These are phyloP conservation scores for Fusarium oligoseptatum DNA, from an alignment of 2,329 filamentous ascomycete genomes.

Conservation along the genomic window DNA sequence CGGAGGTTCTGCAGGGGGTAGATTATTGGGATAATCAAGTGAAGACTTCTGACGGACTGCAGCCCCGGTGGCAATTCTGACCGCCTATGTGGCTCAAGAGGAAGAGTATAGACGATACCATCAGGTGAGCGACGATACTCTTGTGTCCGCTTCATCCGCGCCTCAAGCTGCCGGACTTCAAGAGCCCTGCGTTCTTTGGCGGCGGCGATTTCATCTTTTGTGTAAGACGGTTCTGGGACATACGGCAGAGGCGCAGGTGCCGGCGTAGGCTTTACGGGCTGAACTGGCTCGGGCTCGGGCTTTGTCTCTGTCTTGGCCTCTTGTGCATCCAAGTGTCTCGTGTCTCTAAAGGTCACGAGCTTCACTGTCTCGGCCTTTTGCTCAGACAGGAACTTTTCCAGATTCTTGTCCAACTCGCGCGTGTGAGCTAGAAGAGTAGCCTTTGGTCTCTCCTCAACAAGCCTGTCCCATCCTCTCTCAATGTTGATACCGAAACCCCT, in stretches of 20 bases:
- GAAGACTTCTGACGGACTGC: constrained; percentile 72
- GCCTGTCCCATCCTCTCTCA: constrained; percentile 77
- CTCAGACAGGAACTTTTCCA: constrained; percentile 77
- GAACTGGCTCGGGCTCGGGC: constrained; percentile 23
- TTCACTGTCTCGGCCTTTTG: constrained; percentile 81
- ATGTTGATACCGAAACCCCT: constrained; percentile 82
- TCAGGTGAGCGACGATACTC: constrained; percentile 78
- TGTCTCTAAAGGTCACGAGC: constrained; percentile 72
- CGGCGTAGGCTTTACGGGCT: constrained; percentile 29
- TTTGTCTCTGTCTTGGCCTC: constrained; percentile 21
- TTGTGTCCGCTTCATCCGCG: constrained; percentile 76
- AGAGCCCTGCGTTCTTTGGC: constrained; percentile 74
- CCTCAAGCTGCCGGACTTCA: constrained; percentile 80
- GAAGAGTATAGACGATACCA: constrained; percentile 77
- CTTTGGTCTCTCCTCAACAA: constrained; percentile 68
- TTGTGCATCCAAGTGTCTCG: constrained; percentile 58
- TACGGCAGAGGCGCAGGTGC: constrained; percentile 46
- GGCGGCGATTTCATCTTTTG: constrained; percentile 69
- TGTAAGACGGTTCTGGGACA: constrained; percentile 64
- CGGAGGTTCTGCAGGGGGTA: constrained; percentile 79
- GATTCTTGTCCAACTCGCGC: constrained; percentile 78
- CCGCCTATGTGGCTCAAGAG: constrained; percentile 74
- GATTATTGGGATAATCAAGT: constrained; percentile 76
- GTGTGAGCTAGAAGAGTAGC: constrained; percentile 75
- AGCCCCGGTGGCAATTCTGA: constrained; percentile 72